Conservation (phyloP, 2,329 filamentous ascomycete species). For the Cordyceps cateniannulata region DNA sequence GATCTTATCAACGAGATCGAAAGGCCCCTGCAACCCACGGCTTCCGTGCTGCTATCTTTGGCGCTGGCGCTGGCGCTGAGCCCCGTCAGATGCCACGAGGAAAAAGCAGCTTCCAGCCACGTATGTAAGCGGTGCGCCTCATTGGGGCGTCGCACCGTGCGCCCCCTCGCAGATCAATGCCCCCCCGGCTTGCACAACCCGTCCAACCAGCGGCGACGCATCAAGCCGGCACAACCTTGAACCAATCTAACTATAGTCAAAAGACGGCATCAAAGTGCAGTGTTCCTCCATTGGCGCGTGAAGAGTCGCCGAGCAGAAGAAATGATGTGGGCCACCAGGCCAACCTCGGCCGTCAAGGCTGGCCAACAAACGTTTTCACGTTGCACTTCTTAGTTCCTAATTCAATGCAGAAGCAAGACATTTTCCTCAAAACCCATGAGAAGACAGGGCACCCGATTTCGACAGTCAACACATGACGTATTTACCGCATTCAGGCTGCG, state of each 20-base stretch:
- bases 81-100: background rate
- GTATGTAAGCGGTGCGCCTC: constrained; percentile 1
- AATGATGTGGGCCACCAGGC: too few species aligned
- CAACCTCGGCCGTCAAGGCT: too few species aligned
- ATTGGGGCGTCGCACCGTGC: background rate
- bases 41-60: background rate
- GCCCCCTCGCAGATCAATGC: background rate
- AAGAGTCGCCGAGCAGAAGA: too few species aligned
- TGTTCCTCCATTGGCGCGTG: too few species aligned
- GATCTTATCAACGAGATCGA: background rate
- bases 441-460: background rate
- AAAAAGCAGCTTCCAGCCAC: background rate
- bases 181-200: background rate
- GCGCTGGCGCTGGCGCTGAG: background rate
- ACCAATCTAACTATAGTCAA: background rate
- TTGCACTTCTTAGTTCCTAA: too few species aligned
- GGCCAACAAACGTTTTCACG: too few species aligned
- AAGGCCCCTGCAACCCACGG: background rate
- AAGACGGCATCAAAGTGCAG: background rate
- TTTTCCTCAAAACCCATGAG: too few species aligned
- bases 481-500: background rate
- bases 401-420: too few species aligned
- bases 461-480: background rate
- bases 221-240: background rate
- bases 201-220: background rate